Base-by-base conservation (phyloP, 306 rosid genomes). In the Trifolium repens region DNA sequence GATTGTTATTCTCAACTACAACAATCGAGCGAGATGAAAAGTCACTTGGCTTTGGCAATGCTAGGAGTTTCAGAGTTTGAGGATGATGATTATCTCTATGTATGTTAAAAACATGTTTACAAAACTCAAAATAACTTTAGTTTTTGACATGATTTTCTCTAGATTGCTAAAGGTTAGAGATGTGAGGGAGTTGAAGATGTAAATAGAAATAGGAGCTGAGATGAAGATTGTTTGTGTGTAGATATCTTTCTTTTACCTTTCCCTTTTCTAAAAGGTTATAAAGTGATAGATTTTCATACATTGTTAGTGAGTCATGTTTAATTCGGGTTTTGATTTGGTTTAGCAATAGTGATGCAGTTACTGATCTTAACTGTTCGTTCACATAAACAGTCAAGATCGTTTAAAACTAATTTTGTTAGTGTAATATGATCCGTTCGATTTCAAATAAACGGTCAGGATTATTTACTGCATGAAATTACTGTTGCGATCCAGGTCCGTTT, bases 31-130 rank as follows among this genome's bases (percentile, higher is more conserved):
- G 97, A 94, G 86, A 86, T 92, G 96, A 90, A 78, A 81, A 82
- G 92, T 75, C 99, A 94, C 82, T 80, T 91, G 70, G 96, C 96
- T 24, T 80, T 94, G 88, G 98, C 96, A 55, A 91, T 94, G 98
- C 84, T 90, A 7, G 98, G 97, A 66, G 97, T 92, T 67, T 82
- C 96, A 0, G 98, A 94, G 80, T 82, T 94, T 73, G 97, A 94
- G 70, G 97, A 94, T 24, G 98, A 94, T 17, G 93, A 88, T 81
- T 79, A 91, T 83, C 85, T 84, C 37, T 89, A 75, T 53, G 82
- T 83, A 60, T 90, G 91, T 69, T 90, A 76, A 80, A 80, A 82
- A 69, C 72, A 24, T 16, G 67, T 52, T 32, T 42, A 77, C 42
- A 64, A 40, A 53, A 39, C 32, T 16, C 5, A 0, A 50, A 67